Base-by-base conservation (phyloP, 2,329 filamentous ascomycete genomes). In the Fusarium euwallaceae region DNA sequence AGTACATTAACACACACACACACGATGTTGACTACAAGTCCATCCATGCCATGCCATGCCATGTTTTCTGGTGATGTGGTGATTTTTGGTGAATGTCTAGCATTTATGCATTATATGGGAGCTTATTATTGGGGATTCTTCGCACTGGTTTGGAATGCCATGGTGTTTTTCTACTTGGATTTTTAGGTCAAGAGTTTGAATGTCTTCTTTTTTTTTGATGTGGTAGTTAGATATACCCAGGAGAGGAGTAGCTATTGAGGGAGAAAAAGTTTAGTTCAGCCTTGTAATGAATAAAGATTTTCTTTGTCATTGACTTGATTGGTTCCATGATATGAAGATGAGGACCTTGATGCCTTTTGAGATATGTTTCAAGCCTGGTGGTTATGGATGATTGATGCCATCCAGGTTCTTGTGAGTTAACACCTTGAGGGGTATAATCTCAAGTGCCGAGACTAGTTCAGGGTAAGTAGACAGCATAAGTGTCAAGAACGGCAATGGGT, bases 201-300 rank as follows among this genome's bases (percentile, higher is more conserved):
- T 63, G 48, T 34, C 45, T 34, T 34, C 34, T 24, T 24, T 24
- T 24, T 20, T 39, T 20, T 62, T 63, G n/a, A 29, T 65, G 32
- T 65, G 27, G 37, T 36, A 51, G 37, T 14, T 61, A 62, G n/a
- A 62, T 76, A 75, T 76, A 76, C 71, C 73, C 75, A 34, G 32
- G 32, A 34, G 32, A 32, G 65, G 67, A 61, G 64, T 61, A 27
- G 53, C 14, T 60, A 53, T 66, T 34, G 58, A 64, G 61, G 59
- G 53, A 72, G 37, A 72, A 29, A 71, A 76, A 69, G 70, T 73
- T 69, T 5, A 67, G 36, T 64, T 66, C 4, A 55, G 36, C 61
- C 61, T 43, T 48, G 29, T 27, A 56, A 72, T 27, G 39, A 69
- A 45, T 69, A 14, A 45, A 60, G 59, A 55, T 53, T 61, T 59